Evolutionary conservation across 805 yeast species (phyloP), one percentile per base, ranked within the genome.

Genomic region (Ogataea populi-albae): DNA sequence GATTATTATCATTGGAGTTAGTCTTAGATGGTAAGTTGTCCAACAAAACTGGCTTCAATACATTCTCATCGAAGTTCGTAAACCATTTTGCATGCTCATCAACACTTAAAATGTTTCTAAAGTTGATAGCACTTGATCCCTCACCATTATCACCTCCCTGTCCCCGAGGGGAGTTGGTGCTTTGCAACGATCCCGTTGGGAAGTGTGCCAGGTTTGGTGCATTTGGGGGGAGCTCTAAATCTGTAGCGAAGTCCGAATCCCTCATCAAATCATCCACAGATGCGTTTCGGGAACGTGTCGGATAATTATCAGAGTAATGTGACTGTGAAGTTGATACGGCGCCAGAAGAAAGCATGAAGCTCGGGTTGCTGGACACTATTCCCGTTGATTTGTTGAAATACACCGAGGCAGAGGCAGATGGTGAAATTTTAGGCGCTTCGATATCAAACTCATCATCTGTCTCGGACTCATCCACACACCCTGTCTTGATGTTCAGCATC

Each of bases 391-490:
- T 27, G 20, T 27, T 27, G 21, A 17, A 27, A 14, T 27, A 27
- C 30, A 27, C 17, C 8, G 6, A 29, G 26, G 40, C 34, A 5
- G 54, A 39, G 15, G 36, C 17, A 3, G 45, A 23, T 32, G 44
- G n/a, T 56, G 65, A 41, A 15, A 30, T 27, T 35, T 38, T 38
- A 35, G 85, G 73, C 24, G 86, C 84, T 61, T 89, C 97, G 31
- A 88, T 82, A 55, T 91, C 97, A 58, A 91, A 91, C 58, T 93
- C 98, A 54, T 93, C 98, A 61, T 93, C 98, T 33, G 87, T 78
- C 25, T 80, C 89, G 37, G 64, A 74, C 38, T 86, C 95, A 47
- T 81, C 91, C 14, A 85, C 71, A 45, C 91, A 86, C 1, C 98
- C 98, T 2, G 95, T 84, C 49, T 84, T 82, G 49, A 93, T 94